Evolutionary conservation across 2,329 filamentous ascomycete genomes (phyloP).

Genomic region (Colletotrichum echinochloae): DNA sequence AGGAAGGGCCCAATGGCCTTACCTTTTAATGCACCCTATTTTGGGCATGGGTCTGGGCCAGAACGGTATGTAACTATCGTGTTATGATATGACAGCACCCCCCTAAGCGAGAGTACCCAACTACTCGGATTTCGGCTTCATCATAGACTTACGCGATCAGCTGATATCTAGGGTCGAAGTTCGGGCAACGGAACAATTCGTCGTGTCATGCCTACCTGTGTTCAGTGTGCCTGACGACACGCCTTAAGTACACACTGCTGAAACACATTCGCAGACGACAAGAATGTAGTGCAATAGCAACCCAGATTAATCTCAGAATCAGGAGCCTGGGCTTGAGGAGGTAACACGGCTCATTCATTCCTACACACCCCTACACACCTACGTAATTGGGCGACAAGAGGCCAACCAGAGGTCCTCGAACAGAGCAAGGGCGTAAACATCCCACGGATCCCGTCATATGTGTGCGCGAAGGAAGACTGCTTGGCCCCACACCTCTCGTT

Average conservation of each 20-base stretch:
- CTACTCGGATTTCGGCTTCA: background rate
- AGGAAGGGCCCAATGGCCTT: background rate
- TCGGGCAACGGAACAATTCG: background rate
- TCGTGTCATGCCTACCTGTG: background rate
- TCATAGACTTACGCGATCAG: background rate
- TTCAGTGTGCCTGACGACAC: background rate
- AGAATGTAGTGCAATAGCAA: background rate
- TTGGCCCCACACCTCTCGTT: background rate
- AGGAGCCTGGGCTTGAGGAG: background rate
- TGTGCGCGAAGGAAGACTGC: background rate
- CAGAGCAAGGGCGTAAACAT: conserved; percentile 1
- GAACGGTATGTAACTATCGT: background rate
- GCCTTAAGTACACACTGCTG: background rate
- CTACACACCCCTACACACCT: background rate
- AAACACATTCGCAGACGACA: background rate
- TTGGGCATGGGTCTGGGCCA: background rate
- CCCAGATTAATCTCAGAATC: background rate
- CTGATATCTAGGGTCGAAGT: background rate
- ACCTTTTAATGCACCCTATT: background rate
- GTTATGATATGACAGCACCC: background rate
- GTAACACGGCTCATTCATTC: conserved; percentile 9
- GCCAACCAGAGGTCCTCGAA: conserved; percentile 10
- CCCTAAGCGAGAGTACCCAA: background rate
- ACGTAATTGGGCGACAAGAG: conserved; percentile 10
- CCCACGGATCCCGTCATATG: conserved; percentile 6